Evolutionary conservation across 345 rosid genomes (phyloP).

Genomic region (Camelina sativa): DNA sequence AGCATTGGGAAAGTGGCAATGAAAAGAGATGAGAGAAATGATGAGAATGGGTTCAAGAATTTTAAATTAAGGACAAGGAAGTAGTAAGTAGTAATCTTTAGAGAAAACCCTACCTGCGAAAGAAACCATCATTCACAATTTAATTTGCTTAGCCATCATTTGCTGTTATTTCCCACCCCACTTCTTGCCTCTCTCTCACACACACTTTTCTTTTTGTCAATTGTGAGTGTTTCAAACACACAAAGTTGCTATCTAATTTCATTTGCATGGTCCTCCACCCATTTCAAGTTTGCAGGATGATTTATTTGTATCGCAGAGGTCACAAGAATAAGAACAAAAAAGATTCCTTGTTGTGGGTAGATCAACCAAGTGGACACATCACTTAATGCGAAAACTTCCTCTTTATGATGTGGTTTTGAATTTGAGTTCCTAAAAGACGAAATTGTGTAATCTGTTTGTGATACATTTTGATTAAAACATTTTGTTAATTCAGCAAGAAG

Average conservation of each 20-base stretch:
- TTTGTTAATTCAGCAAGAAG: constrained; percentile 8
- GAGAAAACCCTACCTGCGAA: constrained; percentile 27
- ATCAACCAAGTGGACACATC: constrained; percentile 7
- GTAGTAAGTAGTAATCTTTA: constrained; percentile 9
- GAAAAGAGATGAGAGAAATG: constrained; percentile 15
- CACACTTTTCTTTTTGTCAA: constrained; percentile 10
- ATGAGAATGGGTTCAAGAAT: constrained; percentile 14
- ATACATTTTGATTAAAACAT: neutral
- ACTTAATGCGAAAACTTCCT: neutral
- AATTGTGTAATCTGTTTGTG: neutral
- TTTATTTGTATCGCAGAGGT: neutral
- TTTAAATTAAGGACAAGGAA: constrained; percentile 3
- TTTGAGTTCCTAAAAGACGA: neutral
- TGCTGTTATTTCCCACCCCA: constrained; percentile 24
- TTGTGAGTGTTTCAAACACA: neutral
- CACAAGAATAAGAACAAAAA: neutral
- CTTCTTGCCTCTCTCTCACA: neutral
- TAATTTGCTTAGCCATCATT: constrained; percentile 31
- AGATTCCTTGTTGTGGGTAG: neutral
- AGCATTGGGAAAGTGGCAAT: constrained; percentile 26
- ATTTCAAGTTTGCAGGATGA: constrained; percentile 10
- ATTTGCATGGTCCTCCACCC: neutral
- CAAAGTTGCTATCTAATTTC: neutral
- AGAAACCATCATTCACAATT: constrained; percentile 16
- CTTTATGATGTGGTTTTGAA: neutral